Percentiles rank a stretch among this genome's conserved stretches.
These are phyloP conservation scores for Exophiala phaeomuriformis DNA, from an alignment of 2,329 filamentous ascomycete species.

Conservation along the genomic window DNA sequence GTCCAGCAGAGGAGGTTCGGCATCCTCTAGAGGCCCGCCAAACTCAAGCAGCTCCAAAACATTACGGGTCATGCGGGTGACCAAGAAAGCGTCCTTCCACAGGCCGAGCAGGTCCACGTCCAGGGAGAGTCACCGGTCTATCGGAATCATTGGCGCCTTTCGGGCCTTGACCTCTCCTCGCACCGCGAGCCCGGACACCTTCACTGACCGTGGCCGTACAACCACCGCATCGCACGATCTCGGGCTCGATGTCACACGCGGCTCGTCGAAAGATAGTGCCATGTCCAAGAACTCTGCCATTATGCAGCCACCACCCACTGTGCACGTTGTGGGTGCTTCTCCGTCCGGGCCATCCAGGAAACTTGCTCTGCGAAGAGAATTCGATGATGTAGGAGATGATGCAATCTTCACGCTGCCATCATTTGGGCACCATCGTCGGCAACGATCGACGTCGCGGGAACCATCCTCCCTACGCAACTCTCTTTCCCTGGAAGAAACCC, in stretches of 20 bases:
- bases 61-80: conserved; percentile 24
- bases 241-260: not conserved
- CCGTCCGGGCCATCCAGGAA: conserved; percentile 6
- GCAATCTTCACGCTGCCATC: conserved; percentile 25
- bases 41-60: conserved; percentile 17
- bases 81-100: conserved; percentile 27
- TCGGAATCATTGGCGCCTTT: conserved; percentile 35
- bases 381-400: conserved; percentile 6
- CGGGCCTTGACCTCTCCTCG: conserved; percentile 30
- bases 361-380: conserved; percentile 22
- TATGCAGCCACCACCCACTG: not conserved
- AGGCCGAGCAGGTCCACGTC: conserved; percentile 32
- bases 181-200: conserved; percentile 12
- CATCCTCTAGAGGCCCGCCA: conserved; percentile 23
- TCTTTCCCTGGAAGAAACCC: conserved; percentile 27
- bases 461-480: conserved; percentile 28
- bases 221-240: not conserved
- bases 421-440: conserved; percentile 35
- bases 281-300: conserved; percentile 8
- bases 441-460: conserved; percentile 30
- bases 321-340: conserved; percentile 1
- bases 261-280: conserved; percentile 6
- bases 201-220: conserved; percentile 9
- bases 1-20: conserved; percentile 17
- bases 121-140: conserved; percentile 29